phyloP scores from a whole-genome alignment of 2,329 filamentous ascomycete species.

The Fusarium incarnatum region DNA sequence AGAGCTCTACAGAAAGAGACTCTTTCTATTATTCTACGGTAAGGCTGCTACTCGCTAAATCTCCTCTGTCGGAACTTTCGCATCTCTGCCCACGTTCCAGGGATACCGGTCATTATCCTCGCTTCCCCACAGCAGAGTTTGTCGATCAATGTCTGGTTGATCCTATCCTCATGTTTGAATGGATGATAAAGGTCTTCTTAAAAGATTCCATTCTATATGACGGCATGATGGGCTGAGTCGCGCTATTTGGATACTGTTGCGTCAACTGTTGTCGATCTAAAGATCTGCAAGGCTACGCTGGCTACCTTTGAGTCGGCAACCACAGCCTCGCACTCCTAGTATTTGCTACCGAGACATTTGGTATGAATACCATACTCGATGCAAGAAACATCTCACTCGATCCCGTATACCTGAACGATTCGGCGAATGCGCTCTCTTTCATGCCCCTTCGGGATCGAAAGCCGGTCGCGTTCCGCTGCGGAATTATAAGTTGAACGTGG shows the following conservation, averaged over 20 bases:
- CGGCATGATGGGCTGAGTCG: background rate
- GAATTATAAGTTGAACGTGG: background rate
- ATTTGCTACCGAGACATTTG: background rate
- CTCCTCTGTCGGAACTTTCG: background rate
- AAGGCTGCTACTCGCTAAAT: background rate
- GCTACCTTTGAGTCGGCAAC: no score
- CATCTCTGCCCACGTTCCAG: background rate
- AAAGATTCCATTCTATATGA: background rate
- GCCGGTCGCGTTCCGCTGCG: background rate
- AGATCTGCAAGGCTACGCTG: background rate
- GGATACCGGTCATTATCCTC: background rate
- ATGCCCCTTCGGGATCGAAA: background rate
- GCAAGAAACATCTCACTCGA: background rate
- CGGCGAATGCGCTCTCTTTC: background rate
- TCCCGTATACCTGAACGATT: background rate
- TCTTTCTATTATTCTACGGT: conserved; percentile 19
- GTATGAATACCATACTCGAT: background rate
- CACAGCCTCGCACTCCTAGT: no score
- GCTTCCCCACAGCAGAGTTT: background rate
- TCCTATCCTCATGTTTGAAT: background rate
- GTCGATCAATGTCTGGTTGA: background rate
- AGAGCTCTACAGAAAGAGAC: background rate
- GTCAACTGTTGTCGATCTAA: background rate
- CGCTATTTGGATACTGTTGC: background rate
- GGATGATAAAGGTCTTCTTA: background rate